Evolutionary conservation across 495 filamentous ascomycete genomes (phyloP).

Genomic region (Aspergillus asperescens): DNA sequence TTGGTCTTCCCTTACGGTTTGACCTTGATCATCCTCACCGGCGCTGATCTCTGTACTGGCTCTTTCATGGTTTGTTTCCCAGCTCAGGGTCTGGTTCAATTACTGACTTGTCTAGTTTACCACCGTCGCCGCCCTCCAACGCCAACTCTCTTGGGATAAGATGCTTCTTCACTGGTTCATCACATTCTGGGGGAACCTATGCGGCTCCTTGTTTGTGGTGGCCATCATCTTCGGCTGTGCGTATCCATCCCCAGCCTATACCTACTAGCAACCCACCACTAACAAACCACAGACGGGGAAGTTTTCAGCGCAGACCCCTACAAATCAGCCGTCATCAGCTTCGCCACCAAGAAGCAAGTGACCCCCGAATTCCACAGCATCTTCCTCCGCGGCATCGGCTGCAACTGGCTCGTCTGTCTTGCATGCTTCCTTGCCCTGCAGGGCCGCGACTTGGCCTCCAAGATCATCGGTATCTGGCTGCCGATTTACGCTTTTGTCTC

Average conservation of each 20-base stretch:
- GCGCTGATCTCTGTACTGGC: constrained; percentile 55
- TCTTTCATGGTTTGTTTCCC: constrained; percentile 47
- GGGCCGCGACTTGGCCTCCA: constrained; percentile 51
- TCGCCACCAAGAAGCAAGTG: constrained; percentile 53
- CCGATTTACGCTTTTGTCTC: constrained; percentile 57
- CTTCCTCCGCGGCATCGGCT: constrained; percentile 56
- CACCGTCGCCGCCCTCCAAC: constrained; percentile 49
- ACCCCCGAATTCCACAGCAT: constrained; percentile 54
- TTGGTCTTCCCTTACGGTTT: constrained; percentile 56
- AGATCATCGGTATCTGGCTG: constrained; percentile 60
- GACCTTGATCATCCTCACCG: constrained; percentile 55
- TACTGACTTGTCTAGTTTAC: constrained; percentile 39
- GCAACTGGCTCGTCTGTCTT: constrained; percentile 62
- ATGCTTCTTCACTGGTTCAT: constrained; percentile 52
- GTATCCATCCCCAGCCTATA: constrained; percentile 14
- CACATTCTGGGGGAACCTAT: constrained; percentile 57
- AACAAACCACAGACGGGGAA: constrained; percentile 43
- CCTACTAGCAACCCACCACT: background rate
- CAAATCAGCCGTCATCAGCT: constrained; percentile 43
- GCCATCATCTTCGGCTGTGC: constrained; percentile 54
- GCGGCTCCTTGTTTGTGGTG: constrained; percentile 54
- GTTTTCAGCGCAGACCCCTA: constrained; percentile 50
- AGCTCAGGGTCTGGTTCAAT: background rate
- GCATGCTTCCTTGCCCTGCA: constrained; percentile 53
- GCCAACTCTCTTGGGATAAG: constrained; percentile 43